Conservation (phyloP, 1,139 yeast genomes). For the Debaryomyces nepalensis region DNA sequence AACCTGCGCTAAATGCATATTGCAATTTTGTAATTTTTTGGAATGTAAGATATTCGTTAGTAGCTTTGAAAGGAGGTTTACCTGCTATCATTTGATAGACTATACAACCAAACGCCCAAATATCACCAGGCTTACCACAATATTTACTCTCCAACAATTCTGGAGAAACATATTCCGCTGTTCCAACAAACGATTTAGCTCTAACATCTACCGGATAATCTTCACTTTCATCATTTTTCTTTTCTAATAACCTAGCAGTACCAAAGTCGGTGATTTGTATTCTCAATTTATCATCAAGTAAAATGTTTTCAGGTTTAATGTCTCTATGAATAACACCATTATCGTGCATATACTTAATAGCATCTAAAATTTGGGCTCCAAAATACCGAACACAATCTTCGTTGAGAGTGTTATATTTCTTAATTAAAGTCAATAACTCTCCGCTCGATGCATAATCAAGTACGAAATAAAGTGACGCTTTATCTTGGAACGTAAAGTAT, state of each 20-base stretch:
- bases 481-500: slow-evolving; percentile 93
- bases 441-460: slow-evolving; percentile 94
- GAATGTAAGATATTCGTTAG: slow-evolving; percentile 74
- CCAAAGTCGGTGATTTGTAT: slow-evolving; percentile 83
- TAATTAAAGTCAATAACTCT: slow-evolving; percentile 79
- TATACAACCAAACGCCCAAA: slow-evolving; percentile 86
- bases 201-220: slow-evolving; percentile 53
- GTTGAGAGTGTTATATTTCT: slow-evolving; percentile 75
- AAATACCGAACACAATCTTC: slow-evolving; percentile 79
- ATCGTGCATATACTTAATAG: slow-evolving; percentile 70
- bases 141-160: slow-evolving; percentile 70
- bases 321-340: slow-evolving; percentile 83
- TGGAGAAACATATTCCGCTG: slow-evolving; percentile 83
- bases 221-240: slow-evolving; percentile 44
- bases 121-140: slow-evolving; percentile 75
- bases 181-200: slow-evolving; percentile 80
- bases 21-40: slow-evolving; percentile 55
- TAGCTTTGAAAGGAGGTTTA: slow-evolving; percentile 78
- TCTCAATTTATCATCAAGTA: slow-evolving; percentile 65
- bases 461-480: slow-evolving; percentile 84
- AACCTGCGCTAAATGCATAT: slow-evolving; percentile 64
- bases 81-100: slow-evolving; percentile 78
- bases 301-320: slow-evolving; percentile 76
- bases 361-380: slow-evolving; percentile 65
- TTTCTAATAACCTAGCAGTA: slow-evolving; percentile 67